A percentile compares a stretch with the other conserved stretches of the same genome.
Evolutionary conservation across 805 yeast genomes (phyloP).

Genomic region (Schwanniomyces vanrijiae): DNA sequence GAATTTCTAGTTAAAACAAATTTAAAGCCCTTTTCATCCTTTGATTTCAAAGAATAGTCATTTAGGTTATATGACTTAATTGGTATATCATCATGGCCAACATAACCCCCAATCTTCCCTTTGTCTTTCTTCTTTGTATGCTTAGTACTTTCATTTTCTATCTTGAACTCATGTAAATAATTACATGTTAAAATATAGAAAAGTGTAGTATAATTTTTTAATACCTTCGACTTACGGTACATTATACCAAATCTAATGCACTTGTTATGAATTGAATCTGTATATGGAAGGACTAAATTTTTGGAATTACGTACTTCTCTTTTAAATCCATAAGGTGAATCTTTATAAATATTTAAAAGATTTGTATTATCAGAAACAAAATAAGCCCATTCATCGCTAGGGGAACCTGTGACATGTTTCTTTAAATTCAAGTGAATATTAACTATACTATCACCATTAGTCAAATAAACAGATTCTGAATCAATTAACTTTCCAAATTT

Average conservation of each 20-base stretch:
- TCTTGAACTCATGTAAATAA: constrained; percentile 42
- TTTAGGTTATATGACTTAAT: constrained; percentile 42
- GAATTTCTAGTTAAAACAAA: constrained; percentile 31
- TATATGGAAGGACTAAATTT: constrained; percentile 31
- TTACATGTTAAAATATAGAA: constrained; percentile 43
- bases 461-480: constrained; percentile 19
- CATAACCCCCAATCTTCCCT: constrained; percentile 39
- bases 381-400: constrained; percentile 37
- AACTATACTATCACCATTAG: constrained; percentile 9
- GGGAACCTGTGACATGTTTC: constrained; percentile 22
- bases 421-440: constrained; percentile 25
- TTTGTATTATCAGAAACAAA: constrained; percentile 44
- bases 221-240: constrained; percentile 40
- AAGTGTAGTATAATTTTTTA: constrained; percentile 37
- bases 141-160: constrained; percentile 20
- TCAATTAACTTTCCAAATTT: constrained; percentile 29
- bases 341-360: constrained; percentile 50
- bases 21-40: constrained; percentile 33
- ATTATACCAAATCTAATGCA: constrained; percentile 40
- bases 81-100: constrained; percentile 41
- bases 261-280: constrained; percentile 38
- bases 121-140: constrained; percentile 16
- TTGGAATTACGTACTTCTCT: constrained; percentile 47
- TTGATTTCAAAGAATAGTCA: constrained; percentile 30
- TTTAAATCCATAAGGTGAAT: constrained; percentile 47